Base-by-base conservation (phyloP, 257 asterid species). In the Henckelia pumila region DNA sequence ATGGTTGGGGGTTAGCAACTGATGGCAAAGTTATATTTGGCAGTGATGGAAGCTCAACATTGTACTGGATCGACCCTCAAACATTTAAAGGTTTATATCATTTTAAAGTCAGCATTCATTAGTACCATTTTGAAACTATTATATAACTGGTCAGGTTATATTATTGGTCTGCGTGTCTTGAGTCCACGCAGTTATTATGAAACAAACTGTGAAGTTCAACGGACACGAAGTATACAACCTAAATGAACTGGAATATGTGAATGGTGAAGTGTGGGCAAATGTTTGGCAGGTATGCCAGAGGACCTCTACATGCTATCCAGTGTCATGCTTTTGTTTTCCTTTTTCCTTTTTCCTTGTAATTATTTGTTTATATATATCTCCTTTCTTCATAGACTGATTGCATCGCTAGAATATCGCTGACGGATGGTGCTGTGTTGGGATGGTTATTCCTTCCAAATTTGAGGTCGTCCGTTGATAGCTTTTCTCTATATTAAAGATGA, bases 1-100 rank as follows among this genome's bases (percentile, higher is more conserved):
- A 94, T 81, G 99, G 99, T 49, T 94, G 99, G 99, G 97, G 99
- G 24, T 79, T 91, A 81, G 91, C 99, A 73, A 94, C 95, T 53
- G 87, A 94, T 73, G 97, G 88, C 57, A 73, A 79, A 78, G 69
- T 85, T 71, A 11, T 94, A 69, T 91, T 82, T 75, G 99, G 99
- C 72, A 85, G 85, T 66, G 99, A 94, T 79, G 99, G 99, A 77
- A 75, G 88, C 69, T 94, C 99, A 76, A 84, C 87, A 23, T 74
- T 94, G 83, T 94, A 94, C 79, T 79, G 83, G 70, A 81, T 94
- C 68, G 87, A 84, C 68, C 95, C 95, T 71, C 77, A 70, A 59
- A 78, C 89, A 2, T 77, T 85, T 58, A 83, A 82, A 88, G 96
- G 99, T 91, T 59, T 52, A 73, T 66, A 8, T 64, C 64, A 52